Percentiles rank a stretch among this genome's conserved stretches.
Conservation (phyloP, 192 early-diverging fungal genomes). For the Allomyces macrogynus region DNA sequence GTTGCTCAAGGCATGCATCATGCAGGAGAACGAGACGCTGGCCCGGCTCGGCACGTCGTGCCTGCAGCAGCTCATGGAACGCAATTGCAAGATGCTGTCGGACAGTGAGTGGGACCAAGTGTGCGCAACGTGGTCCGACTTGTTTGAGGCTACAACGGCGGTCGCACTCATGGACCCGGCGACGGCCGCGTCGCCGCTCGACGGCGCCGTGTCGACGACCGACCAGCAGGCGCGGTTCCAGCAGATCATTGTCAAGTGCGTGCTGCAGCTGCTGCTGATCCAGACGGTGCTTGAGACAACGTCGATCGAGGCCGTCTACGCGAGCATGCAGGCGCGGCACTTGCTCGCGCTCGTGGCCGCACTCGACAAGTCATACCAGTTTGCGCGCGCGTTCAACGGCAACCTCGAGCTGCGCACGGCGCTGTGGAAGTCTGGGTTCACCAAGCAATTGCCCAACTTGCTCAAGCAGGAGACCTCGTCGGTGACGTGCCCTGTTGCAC, state of each 20-base stretch:
- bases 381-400: conserved; percentile 64
- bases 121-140: conserved; percentile 38
- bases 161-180: conserved; percentile 37
- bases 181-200: conserved; percentile 3
- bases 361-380: conserved; percentile 51
- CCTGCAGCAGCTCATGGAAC: conserved; percentile 67
- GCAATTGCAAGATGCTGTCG: conserved; percentile 54
- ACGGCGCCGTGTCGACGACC: not conserved
- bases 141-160: conserved; percentile 69
- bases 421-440: conserved; percentile 60
- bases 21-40: conserved; percentile 80
- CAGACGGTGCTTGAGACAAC: conserved; percentile 72
- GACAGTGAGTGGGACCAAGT: conserved; percentile 49
- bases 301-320: conserved; percentile 30
- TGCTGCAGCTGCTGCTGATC: conserved; percentile 69
- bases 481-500: conserved; percentile 36
- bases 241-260: conserved; percentile 72
- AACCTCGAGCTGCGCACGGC: conserved; percentile 56
- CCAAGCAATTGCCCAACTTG: conserved; percentile 74
- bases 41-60: conserved; percentile 76
- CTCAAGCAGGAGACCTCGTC: conserved; percentile 74
- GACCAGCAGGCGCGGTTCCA: conserved; percentile 56
- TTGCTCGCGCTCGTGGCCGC: conserved; percentile 60
- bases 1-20: conserved; percentile 64
- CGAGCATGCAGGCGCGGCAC: conserved; percentile 28